Percentiles rank a stretch among this genome's conserved stretches.
phyloP scores from a whole-genome alignment of 179 eudicot genomes.

The Silene coronaria region DNA sequence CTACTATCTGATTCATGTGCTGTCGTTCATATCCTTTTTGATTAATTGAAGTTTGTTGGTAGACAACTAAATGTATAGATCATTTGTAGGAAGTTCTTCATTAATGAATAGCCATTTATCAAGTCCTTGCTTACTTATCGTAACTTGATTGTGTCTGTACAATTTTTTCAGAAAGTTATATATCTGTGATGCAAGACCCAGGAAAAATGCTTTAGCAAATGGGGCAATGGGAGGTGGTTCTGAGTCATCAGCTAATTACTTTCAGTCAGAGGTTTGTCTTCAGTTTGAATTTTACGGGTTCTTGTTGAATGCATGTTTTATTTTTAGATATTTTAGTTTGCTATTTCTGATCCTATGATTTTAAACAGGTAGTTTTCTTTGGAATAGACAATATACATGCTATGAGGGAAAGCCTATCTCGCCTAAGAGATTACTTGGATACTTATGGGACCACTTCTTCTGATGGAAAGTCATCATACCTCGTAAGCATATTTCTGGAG shows the following conservation, averaged over 20 bases:
- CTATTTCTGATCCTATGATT: slow-evolving; percentile 10
- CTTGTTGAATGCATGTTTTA: slow-evolving; percentile 2
- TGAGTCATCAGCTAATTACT: slow-evolving; percentile 93
- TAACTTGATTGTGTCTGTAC: slow-evolving; percentile 10
- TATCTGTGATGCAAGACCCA: slow-evolving; percentile 98
- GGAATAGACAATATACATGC: slow-evolving; percentile 99
- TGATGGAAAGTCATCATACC: slow-evolving; percentile 92
- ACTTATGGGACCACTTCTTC: slow-evolving; percentile 95
- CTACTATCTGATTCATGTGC: not conserved
- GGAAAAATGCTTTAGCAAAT: slow-evolving; percentile 97
- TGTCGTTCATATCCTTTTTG: not conserved
- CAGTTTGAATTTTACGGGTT: not conserved
- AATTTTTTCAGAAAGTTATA: slow-evolving; percentile 63
- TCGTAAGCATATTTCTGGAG: slow-evolving; percentile 42
- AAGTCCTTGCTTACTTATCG: not conserved
- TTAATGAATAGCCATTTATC: not conserved
- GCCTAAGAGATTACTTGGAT: slow-evolving; percentile 95
- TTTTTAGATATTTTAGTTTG: slow-evolving; percentile 6
- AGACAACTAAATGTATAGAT: not conserved
- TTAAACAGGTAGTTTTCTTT: slow-evolving; percentile 80
- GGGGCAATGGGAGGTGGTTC: slow-evolving; percentile 99
- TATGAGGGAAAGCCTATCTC: slow-evolving; percentile 93
- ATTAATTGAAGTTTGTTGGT: not conserved
- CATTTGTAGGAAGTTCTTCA: not conserved
- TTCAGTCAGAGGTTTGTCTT: slow-evolving; percentile 81